phyloP scores from a whole-genome alignment of 1,139 yeast genomes.

The Taphrina deformans region DNA sequence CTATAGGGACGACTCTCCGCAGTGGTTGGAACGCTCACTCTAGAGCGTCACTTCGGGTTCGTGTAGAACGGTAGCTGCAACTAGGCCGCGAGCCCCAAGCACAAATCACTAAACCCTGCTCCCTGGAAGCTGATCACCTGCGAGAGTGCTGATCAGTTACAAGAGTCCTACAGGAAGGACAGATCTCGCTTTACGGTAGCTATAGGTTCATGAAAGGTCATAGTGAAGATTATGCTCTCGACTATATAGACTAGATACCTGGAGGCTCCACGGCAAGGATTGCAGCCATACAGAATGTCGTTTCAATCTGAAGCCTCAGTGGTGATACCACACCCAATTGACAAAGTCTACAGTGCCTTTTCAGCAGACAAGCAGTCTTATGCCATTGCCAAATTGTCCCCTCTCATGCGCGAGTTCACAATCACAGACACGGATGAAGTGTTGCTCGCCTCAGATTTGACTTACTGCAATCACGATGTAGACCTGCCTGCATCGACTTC shows the following conservation, averaged over 20 bases:
- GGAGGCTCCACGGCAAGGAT: too few relatives aligned
- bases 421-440: slow-evolving; percentile 15
- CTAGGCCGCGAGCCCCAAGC: slow-evolving; percentile 1
- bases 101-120: not conserved
- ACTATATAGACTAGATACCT: too few relatives aligned
- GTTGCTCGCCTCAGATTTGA: not conserved
- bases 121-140: not conserved
- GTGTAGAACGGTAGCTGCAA: not conserved
- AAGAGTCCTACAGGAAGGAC: not conserved
- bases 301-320: slow-evolving; percentile 9
- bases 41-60: not conserved
- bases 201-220: too few relatives aligned
- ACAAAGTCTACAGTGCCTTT: not conserved
- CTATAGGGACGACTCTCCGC: not conserved
- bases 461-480: not conserved
- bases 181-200: not conserved
- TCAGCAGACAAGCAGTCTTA: slow-evolving; percentile 9
- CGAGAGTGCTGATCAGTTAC: too few relatives aligned
- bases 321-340: not conserved
- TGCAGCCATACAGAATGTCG: too few relatives aligned
- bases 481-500: not conserved
- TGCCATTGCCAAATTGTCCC: not conserved
- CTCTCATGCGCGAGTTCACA: not conserved
- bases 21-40: not conserved
- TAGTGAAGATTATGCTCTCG: too few relatives aligned